Evolutionary conservation across 2,329 filamentous ascomycete species (phyloP).

Genomic region (Penicillium sp.): DNA sequence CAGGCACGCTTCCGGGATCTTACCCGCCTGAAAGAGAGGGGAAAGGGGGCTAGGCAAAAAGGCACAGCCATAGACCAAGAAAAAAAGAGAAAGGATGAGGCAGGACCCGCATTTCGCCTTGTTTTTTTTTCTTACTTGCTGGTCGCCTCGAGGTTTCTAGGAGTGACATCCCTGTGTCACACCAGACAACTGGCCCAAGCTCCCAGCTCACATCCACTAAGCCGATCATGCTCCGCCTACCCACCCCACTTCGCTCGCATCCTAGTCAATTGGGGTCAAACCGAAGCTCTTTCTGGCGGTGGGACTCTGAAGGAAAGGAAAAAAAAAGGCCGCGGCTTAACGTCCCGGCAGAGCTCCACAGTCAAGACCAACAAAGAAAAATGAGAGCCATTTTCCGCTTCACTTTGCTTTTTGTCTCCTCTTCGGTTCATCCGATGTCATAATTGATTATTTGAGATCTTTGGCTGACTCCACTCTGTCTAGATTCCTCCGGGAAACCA

Average conservation of each 20-base stretch:
- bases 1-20: conserved; percentile 19
- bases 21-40: conserved; percentile 12
- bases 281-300: conserved; percentile 11
- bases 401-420: conserved; percentile 9
- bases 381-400: conserved; percentile 9
- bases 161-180: conserved; percentile 15
- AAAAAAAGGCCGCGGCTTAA: conserved; percentile 1
- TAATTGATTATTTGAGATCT: conserved; percentile 14
- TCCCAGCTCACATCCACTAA: conserved; percentile 26
- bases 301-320: neutral
- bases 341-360: conserved; percentile 21
- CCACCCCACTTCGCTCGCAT: conserved; percentile 19
- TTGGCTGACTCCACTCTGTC: conserved; percentile 18
- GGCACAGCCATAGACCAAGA: neutral
- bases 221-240: conserved; percentile 31
- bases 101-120: conserved; percentile 8
- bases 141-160: conserved; percentile 6
- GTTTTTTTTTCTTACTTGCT: conserved; percentile 1
- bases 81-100: neutral
- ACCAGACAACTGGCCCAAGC: conserved; percentile 33
- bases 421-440: conserved; percentile 17
- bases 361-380: conserved; percentile 7
- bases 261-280: conserved; percentile 12
- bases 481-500: conserved; percentile 48
- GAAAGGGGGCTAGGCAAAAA: neutral